These are phyloP conservation scores for Rhizopus delemar DNA, from an alignment of 371 early-diverging fungal genomes.

Conservation along the genomic window DNA sequence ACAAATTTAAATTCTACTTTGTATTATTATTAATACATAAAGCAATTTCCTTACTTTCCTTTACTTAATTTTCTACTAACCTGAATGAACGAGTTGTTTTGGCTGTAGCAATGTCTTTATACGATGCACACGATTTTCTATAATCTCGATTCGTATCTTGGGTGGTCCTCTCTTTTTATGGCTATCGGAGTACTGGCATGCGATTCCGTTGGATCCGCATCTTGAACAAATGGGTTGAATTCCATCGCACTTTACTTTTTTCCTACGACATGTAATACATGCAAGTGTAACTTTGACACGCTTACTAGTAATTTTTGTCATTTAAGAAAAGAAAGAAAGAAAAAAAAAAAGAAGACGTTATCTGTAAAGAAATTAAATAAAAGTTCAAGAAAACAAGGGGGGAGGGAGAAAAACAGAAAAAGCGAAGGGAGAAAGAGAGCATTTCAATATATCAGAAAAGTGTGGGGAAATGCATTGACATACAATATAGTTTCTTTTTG, in stretches of 20 bases:
- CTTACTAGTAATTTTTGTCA: conserved; percentile 24
- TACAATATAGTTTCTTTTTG: too few species aligned
- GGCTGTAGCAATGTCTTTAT: conserved; percentile 60
- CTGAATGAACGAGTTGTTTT: conserved; percentile 2
- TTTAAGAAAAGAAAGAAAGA: conserved; percentile 4
- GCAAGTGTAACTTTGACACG: conserved; percentile 52
- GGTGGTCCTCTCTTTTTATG: conserved; percentile 66
- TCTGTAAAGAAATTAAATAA: background rate
- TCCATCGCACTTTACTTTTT: conserved; percentile 54
- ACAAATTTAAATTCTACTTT: background rate
- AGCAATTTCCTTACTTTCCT: background rate
- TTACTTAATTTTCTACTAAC: background rate
- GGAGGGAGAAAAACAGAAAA: conserved; percentile 7
- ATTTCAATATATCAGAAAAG: background rate
- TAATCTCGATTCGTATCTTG: conserved; percentile 73
- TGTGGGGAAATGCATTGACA: conserved; percentile 9
- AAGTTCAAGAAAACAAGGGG: background rate
- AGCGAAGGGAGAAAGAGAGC: background rate
- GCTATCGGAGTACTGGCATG: conserved; percentile 40
- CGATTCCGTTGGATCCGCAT: conserved; percentile 33
- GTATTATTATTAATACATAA: too few species aligned
- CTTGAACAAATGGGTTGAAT: conserved; percentile 44
- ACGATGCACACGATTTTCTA: conserved; percentile 69
- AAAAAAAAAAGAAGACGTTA: conserved; percentile 14
- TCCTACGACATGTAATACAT: conserved; percentile 48